Base-by-base conservation (phyloP, 805 yeast genomes). In the Metschnikowia matae region DNA sequence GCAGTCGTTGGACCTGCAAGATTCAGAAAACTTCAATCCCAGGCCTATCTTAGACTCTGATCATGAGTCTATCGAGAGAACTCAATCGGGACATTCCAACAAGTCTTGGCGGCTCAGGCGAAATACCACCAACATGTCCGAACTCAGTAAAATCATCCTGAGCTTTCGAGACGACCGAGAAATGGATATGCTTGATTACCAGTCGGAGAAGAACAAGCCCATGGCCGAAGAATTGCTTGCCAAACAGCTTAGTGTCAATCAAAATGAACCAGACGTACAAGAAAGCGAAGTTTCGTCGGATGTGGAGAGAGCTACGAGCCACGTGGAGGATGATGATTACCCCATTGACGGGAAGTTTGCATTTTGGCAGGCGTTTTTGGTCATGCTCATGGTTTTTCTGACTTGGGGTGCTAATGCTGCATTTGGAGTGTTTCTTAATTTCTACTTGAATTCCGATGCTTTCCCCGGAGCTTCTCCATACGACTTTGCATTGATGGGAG, bases 401-500 rank as follows among this genome's bases (percentile, higher is more conserved):
- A 77, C 84, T 0, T 82, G 79, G 75, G 88, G 88, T 15, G 70
- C 81, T 66, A 78, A 79, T 50, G 79, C 82, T 38, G 70, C 80
- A 2, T 83, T 69, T 63, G 87, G 86, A 26, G 80, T 81, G 4
- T 83, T 79, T 58, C 77, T 82, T 48, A 68, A 75, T 35, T 79
- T 75, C 59, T 83, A 82, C 56, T 55, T 77, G 10, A 66, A 70
- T 10, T 53, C 70, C 13, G 54, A 52, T 29, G 17, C 73, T 0
- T 84, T 82, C 53, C 70, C 72, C 0, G 87, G 84, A 1, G 83
- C 86, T 0, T 62, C 77, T 0, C 76, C 75, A 47, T 66, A 79
- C 49, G 87, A 83, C 51, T 86, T 76, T 64, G 87, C 89, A 13
- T 68, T 80, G 39, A 75, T 86, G 55, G 88, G 90, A 0, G 91